Evolutionary conservation across 257 asterid genomes (phyloP), one percentile per base, ranked within the genome.

Genomic region (Echium plantagineum): DNA sequence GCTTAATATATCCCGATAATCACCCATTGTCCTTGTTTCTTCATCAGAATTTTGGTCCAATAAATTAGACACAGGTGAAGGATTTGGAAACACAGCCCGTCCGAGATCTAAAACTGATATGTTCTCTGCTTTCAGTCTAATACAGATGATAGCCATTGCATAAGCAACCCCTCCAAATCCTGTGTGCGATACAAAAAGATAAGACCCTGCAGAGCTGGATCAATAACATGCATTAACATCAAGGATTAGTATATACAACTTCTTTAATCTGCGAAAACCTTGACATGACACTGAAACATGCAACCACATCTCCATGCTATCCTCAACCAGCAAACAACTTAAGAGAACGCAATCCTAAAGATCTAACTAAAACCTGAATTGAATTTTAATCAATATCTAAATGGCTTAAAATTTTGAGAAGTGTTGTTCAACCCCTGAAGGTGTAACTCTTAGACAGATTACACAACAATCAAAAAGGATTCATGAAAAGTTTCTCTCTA

Each of bases 121-220:
- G 55, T 76, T 80, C 75, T 81, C 95, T 58, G 86, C 89, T 75
- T 80, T 86, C 70, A 90, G 94, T 69, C 77, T 82, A 67, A 82
- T 70, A 77, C 96, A 90, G 72, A 85, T 78, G 69, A 90, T 85
- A 67, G 94, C 87, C 98, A 90, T 87, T 57, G 98, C 98, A 79
- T 90, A 90, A 28, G 98, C 82, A 80, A 90, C 90, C 76, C 96
- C 96, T 65, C 98, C 98, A 72, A 83, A 87, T 77, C 98, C 96
- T 64, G 98, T 90, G 91, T 90, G 98, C 60, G 98, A 87, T 77
- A 90, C 86, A 78, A 80, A 90, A 62, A 90, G 96, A 79, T 90
- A 90, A 66, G 95, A 83, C 73, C 94, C 95, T 74, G 95, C 96
- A 58, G 84, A 66, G 77, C 96, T 87, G 84, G 69, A 55, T 9